Base-by-base conservation (phyloP, 2,329 filamentous ascomycete species). In the Daldinia eschscholtzii region DNA sequence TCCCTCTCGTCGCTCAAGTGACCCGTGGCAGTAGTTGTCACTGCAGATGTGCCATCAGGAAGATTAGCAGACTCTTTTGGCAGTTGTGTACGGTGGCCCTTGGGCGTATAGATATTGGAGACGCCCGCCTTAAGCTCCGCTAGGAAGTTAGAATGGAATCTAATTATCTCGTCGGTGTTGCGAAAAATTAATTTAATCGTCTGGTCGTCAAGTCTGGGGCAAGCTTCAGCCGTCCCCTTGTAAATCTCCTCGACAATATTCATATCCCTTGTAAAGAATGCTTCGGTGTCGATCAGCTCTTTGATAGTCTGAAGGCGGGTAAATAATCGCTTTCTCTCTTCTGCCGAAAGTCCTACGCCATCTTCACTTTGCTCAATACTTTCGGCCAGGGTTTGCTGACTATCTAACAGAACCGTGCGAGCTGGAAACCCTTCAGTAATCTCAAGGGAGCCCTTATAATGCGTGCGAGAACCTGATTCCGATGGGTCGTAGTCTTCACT, bases 211-310 rank as follows among this genome's bases (percentile, higher is more conserved):
- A 98, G 87, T 70, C 93, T 89, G 7, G 93, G 89, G 63, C 92
- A 94, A 10, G 92, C 92, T 73, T 92, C 90, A 0, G 93, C 93
- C 0, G 96, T 98, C 48, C 93, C 94, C 80, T 97, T 97, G 85
- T 98, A 99, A 61, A 99, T 98, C 77, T 98, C 94, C 76, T 97
- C 93, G 2, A 97, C 92, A 60, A 99, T 95, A 78, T 94, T 97
- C 93, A 99, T 95, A 79, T 99, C 96, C 71, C 93, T 89, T 64
- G 97, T 90, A 80, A 97, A 98, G 5, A 91, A 90, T 55, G 93
- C 90, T 78, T 99, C 96, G 0, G 96, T 99, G 76, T 98, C 94
- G 52, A 98, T 87, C 41, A 99, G 84, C 80, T 99, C 96, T 77
- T 95, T 94, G 75, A 98, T 91, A 55, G 97, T 89, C 78, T 97